Evolutionary conservation across 2,329 filamentous ascomycete genomes (phyloP).

Genomic region (Blastomyces percursus): DNA sequence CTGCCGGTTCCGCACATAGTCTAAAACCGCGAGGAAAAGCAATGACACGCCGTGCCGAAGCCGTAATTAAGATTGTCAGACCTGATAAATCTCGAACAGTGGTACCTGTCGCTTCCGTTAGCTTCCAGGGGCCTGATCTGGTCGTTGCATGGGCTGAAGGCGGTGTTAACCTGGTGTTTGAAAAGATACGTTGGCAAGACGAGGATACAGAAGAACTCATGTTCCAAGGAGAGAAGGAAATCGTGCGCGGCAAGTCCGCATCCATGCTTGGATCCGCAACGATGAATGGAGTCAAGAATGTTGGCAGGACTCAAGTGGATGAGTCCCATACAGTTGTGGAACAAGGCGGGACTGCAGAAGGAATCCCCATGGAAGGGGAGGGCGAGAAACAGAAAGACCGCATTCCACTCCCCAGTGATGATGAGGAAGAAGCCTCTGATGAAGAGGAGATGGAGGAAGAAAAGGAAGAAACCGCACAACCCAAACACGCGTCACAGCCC

Average conservation of each 20-base stretch:
- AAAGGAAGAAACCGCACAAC: slow-evolving; percentile 9
- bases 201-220: slow-evolving; percentile 35
- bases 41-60: slow-evolving; percentile 36
- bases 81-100: slow-evolving; percentile 30
- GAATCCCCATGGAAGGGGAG: slow-evolving; percentile 23
- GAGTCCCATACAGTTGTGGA: slow-evolving; percentile 47
- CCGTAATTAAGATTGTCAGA: slow-evolving; percentile 35
- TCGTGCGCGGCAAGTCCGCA: slow-evolving; percentile 35
- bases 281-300: slow-evolving; percentile 43
- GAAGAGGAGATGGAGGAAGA: slow-evolving; percentile 11
- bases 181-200: slow-evolving; percentile 38
- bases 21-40: slow-evolving; percentile 37
- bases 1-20: slow-evolving; percentile 25
- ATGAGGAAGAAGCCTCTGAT: slow-evolving; percentile 15
- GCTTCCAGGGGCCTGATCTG: slow-evolving; percentile 37
- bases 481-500: slow-evolving; percentile 14
- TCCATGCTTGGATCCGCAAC: slow-evolving; percentile 37
- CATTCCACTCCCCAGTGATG: slow-evolving; percentile 19
- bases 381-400: slow-evolving; percentile 24
- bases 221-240: slow-evolving; percentile 35
- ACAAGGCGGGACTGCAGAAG: slow-evolving; percentile 37
- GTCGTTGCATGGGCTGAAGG: slow-evolving; percentile 40
- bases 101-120: slow-evolving; percentile 35
- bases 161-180: slow-evolving; percentile 41
- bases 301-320: slow-evolving; percentile 44